Evolutionary conservation across 306 rosid species (phyloP).

Genomic region (Malus sieversii): DNA sequence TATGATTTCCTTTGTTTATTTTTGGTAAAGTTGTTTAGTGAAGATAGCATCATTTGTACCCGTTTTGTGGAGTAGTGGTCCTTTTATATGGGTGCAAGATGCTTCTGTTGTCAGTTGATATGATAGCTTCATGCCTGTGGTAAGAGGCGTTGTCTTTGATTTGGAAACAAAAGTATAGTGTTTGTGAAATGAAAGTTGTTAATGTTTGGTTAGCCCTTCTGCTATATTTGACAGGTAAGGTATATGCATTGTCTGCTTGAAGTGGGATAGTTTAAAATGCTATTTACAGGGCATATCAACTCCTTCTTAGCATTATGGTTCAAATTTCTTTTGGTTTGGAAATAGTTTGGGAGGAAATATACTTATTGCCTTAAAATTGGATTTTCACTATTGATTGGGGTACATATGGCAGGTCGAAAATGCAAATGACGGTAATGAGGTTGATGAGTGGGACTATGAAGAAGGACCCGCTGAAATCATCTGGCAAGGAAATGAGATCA

Average conservation of each 20-base stretch:
- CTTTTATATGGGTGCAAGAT: background rate
- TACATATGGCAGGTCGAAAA: conserved; percentile 28
- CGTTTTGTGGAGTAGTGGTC: background rate
- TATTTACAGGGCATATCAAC: background rate
- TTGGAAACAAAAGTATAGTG: background rate
- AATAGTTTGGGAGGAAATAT: background rate
- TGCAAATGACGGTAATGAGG: conserved; percentile 18
- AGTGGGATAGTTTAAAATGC: background rate
- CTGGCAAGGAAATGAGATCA: conserved; percentile 86
- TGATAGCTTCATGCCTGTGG: background rate
- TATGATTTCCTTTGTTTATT: background rate
- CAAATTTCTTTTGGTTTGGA: background rate
- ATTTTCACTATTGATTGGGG: background rate
- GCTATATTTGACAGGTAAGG: background rate
- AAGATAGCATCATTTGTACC: background rate
- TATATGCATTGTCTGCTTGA: background rate
- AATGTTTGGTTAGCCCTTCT: background rate
- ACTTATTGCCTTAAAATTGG: background rate
- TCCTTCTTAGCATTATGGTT: background rate
- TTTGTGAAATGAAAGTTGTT: background rate
- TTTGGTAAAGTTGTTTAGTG: background rate
- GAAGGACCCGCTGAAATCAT: conserved; percentile 74
- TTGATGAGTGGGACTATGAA: conserved; percentile 51
- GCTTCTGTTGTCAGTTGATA: background rate
- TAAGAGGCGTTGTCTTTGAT: background rate